Percentiles rank a stretch among this genome's conserved stretches.
Evolutionary conservation across 306 rosid genomes (phyloP).

Genomic region (Parietaria judaica): DNA sequence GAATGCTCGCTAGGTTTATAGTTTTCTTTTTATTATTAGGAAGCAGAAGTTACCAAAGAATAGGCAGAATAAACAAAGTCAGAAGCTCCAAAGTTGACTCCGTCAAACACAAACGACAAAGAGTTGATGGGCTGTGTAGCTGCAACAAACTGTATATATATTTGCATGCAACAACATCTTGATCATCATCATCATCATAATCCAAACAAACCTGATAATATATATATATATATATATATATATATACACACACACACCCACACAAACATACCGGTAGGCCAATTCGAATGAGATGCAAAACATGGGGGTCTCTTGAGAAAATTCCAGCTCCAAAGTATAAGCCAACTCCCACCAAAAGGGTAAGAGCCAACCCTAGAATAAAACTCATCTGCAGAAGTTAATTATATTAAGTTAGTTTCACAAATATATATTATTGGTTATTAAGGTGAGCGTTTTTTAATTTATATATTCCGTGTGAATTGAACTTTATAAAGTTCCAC

Average conservation of each 20-base stretch:
- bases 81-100: slow-evolving; percentile 91
- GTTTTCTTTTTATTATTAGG: too few relatives aligned
- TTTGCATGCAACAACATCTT: not conserved
- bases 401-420: not conserved
- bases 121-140: slow-evolving; percentile 92
- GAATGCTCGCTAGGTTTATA: too few relatives aligned
- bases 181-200: too few relatives aligned
- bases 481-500: too few relatives aligned
- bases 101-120: slow-evolving; percentile 85
- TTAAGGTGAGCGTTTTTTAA: too few relatives aligned
- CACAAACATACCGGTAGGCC: slow-evolving; percentile 57
- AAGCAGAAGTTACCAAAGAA: slow-evolving; percentile 48
- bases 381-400: slow-evolving; percentile 50
- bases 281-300: slow-evolving; percentile 61
- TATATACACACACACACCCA: too few relatives aligned
- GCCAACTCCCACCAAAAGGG: slow-evolving; percentile 65
- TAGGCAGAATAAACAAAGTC: slow-evolving; percentile 88
- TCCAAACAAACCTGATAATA: not conserved
- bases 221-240: not conserved
- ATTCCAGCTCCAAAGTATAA: slow-evolving; percentile 72
- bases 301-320: slow-evolving; percentile 53
- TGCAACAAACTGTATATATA: slow-evolving; percentile 64
- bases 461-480: too few relatives aligned
- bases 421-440: not conserved
- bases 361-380: slow-evolving; percentile 66